Evolutionary conservation across 495 filamentous ascomycete species (phyloP).

Genomic region (Tuber indicum): DNA sequence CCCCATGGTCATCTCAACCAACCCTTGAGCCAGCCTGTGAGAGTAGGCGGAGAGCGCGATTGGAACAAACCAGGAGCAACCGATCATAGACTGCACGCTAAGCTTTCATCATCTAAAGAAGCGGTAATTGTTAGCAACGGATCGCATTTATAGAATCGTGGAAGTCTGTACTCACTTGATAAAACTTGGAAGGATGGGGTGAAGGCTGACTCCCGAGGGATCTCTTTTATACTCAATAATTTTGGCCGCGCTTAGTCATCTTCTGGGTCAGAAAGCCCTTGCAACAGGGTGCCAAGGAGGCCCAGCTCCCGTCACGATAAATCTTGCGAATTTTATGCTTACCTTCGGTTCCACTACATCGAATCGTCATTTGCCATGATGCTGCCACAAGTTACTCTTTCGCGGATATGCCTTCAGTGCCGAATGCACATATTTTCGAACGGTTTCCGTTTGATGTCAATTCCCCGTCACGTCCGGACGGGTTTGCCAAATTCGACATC

Average conservation of each 20-base stretch:
- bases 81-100: conserved; percentile 86
- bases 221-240: conserved; percentile 9
- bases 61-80: conserved; percentile 54
- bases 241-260: conserved; percentile 18
- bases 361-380: conserved; percentile 19
- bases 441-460: neutral
- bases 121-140: conserved; percentile 45
- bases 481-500: neutral
- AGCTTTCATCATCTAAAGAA: conserved; percentile 94
- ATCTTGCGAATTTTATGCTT: neutral
- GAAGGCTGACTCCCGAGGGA: conserved; percentile 46
- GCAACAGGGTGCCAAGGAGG: neutral
- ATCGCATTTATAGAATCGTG: neutral
- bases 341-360: neutral
- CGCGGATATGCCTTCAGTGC: conserved; percentile 31
- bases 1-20: conserved; percentile 57
- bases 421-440: conserved; percentile 22
- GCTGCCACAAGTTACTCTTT: conserved; percentile 21
- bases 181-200: conserved; percentile 98
- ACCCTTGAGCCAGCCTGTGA: conserved; percentile 78
- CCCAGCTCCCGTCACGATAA: neutral
- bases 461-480: neutral
- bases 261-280: neutral
- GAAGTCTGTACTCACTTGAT: conserved; percentile 60
- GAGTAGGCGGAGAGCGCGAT: conserved; percentile 62